Evolutionary conservation across 1,139 yeast species (phyloP), one percentile per base, ranked within the genome.

Genomic region (Lodderomyces parapsilosis): DNA sequence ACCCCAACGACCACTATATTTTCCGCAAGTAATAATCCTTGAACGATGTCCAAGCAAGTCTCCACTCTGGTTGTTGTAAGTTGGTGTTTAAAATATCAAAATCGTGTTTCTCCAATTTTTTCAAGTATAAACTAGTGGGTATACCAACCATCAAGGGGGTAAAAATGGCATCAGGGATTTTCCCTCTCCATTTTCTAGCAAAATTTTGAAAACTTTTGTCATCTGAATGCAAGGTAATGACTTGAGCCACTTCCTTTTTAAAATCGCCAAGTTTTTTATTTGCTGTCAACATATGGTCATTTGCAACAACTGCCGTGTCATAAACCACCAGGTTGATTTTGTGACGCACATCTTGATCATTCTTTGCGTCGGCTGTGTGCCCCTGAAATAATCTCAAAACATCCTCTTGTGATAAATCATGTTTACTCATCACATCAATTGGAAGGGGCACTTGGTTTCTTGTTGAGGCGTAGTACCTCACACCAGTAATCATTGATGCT

Each of bases 271-370:
- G 59, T 52, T 85, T 80, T 13, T 69, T 60, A 43, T 85, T 65
- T 1, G 95, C 91, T 0, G 90, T 70, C 6, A 87, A 60, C 13
- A 88, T 60, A 59, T 88, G 96, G 59, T 88, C 96, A 62, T 88
- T 87, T 1, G 96, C 94, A 1, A 77, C 66, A 1, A 84, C 77
- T 1, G 95, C 88, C 0, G 86, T 78, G 41, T 83, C 89, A 54
- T 77, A 88, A 0, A 86, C 73, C 9, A 82, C 80, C 54, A 83
- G 81, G 48, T 78, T 74, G 44, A 87, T 58, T 50, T 66, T 65
- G 11, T 69, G 70, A 23, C 68, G 52, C 9, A 65, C 54, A 6
- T 55, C 73, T 14, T 52, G 53, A 6, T 60, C 58, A 0, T 45
- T 45, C 14, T 18, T 25, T 1, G 27, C n/a, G 14, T 56, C 56